Conservation (phyloP, 768 basidiomycete species). For the Gloeostereum incarnatum region DNA sequence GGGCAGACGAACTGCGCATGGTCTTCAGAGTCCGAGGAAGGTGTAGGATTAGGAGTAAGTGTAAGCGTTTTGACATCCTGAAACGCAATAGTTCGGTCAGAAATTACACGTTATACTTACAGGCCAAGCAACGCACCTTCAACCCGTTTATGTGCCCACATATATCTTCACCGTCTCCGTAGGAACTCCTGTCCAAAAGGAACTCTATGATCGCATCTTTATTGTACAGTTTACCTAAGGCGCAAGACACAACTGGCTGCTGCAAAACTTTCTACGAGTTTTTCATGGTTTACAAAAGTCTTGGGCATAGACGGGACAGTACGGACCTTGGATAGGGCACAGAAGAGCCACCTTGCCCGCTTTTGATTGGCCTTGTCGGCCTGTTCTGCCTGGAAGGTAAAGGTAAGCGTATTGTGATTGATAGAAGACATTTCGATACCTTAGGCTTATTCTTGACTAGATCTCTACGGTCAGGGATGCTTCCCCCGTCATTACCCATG, state of each 20-base stretch:
- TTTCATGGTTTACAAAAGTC: not conserved
- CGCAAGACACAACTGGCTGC: conserved; percentile 87
- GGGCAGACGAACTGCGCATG: conserved; percentile 81
- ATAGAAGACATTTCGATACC: conserved; percentile 20
- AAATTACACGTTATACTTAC: not conserved
- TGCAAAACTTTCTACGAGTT: conserved; percentile 61
- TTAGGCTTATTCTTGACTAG: conserved; percentile 68
- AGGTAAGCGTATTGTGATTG: conserved; percentile 1
- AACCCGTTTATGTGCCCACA: conserved; percentile 87
- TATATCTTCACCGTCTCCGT: conserved; percentile 87
- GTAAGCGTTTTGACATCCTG: conserved; percentile 83
- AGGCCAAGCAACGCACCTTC: conserved; percentile 49
- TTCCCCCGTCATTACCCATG: conserved; percentile 89
- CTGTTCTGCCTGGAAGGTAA: conserved; percentile 51
- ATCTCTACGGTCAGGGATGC: conserved; percentile 78
- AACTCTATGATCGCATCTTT: conserved; percentile 92
- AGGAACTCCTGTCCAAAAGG: conserved; percentile 70
- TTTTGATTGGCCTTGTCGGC: conserved; percentile 89
- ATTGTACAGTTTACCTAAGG: conserved; percentile 92
- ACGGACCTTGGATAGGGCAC: conserved; percentile 82
- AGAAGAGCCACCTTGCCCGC: conserved; percentile 85
- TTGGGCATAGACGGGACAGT: not conserved
- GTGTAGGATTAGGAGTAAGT: conserved; percentile 66
- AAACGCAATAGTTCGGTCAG: not conserved
- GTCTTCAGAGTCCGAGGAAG: conserved; percentile 32